A percentile compares a stretch with the other conserved stretches of the same genome.
These are phyloP conservation scores for Sporothrix variecibatus DNA, from an alignment of 2,329 filamentous ascomycete species.

Conservation along the genomic window DNA sequence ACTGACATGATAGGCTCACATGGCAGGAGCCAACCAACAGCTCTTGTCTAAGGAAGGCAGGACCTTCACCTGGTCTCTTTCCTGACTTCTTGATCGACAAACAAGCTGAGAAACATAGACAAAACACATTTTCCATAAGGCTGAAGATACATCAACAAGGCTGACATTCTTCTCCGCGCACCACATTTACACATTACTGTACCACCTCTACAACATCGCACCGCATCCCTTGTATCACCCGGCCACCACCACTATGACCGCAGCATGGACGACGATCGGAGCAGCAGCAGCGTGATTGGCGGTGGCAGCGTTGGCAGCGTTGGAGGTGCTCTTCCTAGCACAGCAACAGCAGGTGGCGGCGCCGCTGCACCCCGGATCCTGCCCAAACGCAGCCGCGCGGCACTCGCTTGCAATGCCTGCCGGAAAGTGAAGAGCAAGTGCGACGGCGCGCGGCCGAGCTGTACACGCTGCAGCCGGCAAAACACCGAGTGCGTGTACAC, in stretches of 20 bases:
- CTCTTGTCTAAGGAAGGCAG: background rate
- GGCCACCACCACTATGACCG: background rate
- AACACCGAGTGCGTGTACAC: slow-evolving; percentile 28
- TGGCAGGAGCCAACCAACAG: background rate
- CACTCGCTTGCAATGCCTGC: slow-evolving; percentile 28
- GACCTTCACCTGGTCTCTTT: background rate
- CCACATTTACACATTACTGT: background rate
- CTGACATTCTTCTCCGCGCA: background rate
- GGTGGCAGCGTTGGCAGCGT: background rate
- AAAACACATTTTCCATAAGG: background rate
- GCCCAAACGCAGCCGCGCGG: slow-evolving; percentile 25
- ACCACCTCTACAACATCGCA: background rate
- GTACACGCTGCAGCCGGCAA: slow-evolving; percentile 26
- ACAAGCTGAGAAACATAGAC: background rate
- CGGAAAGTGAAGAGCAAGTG: slow-evolving; percentile 29
- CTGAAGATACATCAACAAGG: background rate
- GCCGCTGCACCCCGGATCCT: slow-evolving; percentile 18
- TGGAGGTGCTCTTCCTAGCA: background rate
- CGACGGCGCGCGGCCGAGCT: slow-evolving; percentile 28
- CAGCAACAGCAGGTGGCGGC: background rate
- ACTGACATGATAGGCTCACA: background rate
- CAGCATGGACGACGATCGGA: slow-evolving; percentile 6
- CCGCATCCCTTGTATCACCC: background rate
- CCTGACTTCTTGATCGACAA: background rate
- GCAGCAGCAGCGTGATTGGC: slow-evolving; percentile 7